Evolutionary conservation across 1,139 yeast genomes (phyloP), one percentile per base, ranked within the genome.

Genomic region (Kazachstania sp.): DNA sequence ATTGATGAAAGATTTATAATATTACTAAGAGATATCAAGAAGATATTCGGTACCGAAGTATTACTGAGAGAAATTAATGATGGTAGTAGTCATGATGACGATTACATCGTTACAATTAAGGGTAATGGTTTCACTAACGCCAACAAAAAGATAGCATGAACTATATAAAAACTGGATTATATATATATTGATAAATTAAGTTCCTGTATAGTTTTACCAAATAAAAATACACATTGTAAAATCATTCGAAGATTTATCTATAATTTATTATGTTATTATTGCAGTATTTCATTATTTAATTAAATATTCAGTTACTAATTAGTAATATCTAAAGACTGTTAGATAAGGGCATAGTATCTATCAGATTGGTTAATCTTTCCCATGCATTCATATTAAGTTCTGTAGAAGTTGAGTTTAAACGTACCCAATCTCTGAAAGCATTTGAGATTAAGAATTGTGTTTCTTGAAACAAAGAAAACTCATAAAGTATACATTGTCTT

Each of bases 41-140:
- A 69, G 8, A 68, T 88, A 7, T 86, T 88, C 65, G 95, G 87
- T 26, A 77, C 86, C 1, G 95, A 88, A 63, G 94, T 83, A 7
- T 79, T 75, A 54, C 70, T 92, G 53, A 83, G 83, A 60, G 81
- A 76, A 37, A 81, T 77, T 45, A 79, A 76, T 48, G 81, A 75
- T 43, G 83, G 77, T 19, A 83, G 76, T 20, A 78, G 41, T 19
- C 39, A 75, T 47, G 75, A 75, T 12, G 75, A 77, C 47, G 79
- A 75, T 55, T 67, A 82, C 56, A 75, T 83, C 20, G 78, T 83
- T 40, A 79, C 94, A 1, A 74, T 90, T 30, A 88, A 86, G 64
- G 98, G 98, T 55, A 73, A 81, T 41, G 97, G 97, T 3, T 90
- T 86, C 65, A 84, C 90, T 31, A 88, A 86, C 63, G 87, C 96